Conservation (phyloP, 192 early-diverging fungal species). For the Mortierella alpina region DNA sequence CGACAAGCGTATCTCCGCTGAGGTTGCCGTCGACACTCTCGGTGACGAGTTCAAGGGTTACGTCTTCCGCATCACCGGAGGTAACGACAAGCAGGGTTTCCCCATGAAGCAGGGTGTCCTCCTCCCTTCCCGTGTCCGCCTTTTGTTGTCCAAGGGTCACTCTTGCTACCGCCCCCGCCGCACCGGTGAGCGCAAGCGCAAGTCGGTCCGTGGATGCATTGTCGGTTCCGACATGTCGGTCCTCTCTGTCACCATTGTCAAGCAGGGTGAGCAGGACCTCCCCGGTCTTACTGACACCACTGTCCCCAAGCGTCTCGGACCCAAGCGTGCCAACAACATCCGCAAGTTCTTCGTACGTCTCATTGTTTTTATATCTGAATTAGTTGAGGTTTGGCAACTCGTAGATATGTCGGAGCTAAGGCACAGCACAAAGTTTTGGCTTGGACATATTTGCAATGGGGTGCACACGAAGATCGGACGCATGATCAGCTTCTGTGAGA, state of each 20-base stretch:
- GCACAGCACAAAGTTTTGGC: too few relatives aligned
- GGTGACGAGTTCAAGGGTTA: constrained; percentile 99
- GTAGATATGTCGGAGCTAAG: too few relatives aligned
- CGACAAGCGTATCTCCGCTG: constrained; percentile 97
- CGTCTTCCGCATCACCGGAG: constrained; percentile 99
- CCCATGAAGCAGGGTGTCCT: constrained; percentile 99
- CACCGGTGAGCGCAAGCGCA: constrained; percentile 98
- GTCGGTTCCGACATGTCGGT: constrained; percentile 94
- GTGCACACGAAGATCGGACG: too few relatives aligned
- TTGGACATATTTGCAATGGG: too few relatives aligned
- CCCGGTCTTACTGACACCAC: constrained; percentile 94
- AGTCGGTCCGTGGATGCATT: constrained; percentile 99
- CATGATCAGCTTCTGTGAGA: too few relatives aligned
- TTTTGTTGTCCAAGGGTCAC: constrained; percentile 92
- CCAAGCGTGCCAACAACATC: constrained; percentile 99
- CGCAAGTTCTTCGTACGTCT: constrained; percentile 97
- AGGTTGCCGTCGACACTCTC: constrained; percentile 94
- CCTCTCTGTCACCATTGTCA: constrained; percentile 93
- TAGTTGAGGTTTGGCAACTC: too few relatives aligned
- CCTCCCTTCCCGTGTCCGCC: constrained; percentile 77
- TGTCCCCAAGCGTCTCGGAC: constrained; percentile 97
- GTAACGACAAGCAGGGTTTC: constrained; percentile 99
- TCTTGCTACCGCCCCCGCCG: constrained; percentile 98
- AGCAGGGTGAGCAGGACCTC: constrained; percentile 97
- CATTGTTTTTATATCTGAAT: too few relatives aligned